Evolutionary conservation across 768 basidiomycete genomes (phyloP), one percentile per base, ranked within the genome.

Genomic region (Multifurca ochricompacta): DNA sequence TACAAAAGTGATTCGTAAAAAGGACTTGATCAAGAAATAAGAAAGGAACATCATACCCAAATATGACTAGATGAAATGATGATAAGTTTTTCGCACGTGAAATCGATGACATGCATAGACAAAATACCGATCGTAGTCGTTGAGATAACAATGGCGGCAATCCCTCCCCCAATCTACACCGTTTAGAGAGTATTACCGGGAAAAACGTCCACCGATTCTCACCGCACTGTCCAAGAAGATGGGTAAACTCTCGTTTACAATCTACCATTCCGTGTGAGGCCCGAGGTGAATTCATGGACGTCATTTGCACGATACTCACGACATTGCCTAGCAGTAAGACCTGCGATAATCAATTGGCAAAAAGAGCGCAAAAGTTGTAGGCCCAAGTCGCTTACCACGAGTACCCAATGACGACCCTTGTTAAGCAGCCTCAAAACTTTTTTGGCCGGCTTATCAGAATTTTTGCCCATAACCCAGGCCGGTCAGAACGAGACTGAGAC

Each of bases 251-350:
- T 90, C 88, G 58, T 91, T 91, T 51, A 90, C 73, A 53, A 90
- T 79, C 87, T 88, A 45, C 4, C 32, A 11, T 52, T 28, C 14
- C 25, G 40, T 6, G 41, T 49, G 10, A 41, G 46, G 35, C 19
- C n/a, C 25, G 28, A 28, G 14, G 4, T 27, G 2, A 7, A 19
- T 18, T n/a, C n/a, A 2, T 4, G 4, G 4, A 11, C 3, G 30
- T 37, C 13, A 11, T 23, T 16, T 7, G 14, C 4, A 8, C 23
- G 14, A 41, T 18, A 69, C 85, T 52, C 63, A 87, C 86, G 55
- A 96, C 93, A 66, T 97, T 96, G 53, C 87, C 81, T 1, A 97
- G 74, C 2, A 98, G 77, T 2, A 98, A 76, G 7, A 92, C 87
- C 87, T 89, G 41, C 1, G 6, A 39, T 25, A 7, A 3, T 6